phyloP scores from a whole-genome alignment of 1,284 basidiomycete genomes.

The Tetrapyrgos nigripes region DNA sequence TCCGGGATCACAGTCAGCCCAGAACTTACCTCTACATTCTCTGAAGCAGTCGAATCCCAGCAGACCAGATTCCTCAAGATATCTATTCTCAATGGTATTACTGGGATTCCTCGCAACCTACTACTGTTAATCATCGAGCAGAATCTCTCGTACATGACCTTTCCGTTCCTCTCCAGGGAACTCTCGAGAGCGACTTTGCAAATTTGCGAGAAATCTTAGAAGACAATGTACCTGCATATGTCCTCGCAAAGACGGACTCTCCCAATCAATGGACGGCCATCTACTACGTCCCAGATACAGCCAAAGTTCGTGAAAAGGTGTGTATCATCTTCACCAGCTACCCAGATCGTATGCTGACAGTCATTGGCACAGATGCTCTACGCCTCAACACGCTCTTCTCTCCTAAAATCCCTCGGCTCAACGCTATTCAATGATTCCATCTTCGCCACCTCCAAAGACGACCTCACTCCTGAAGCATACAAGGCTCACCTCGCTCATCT shows the following conservation, averaged over 20 bases:
- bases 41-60: constrained; percentile 56
- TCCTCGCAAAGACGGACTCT: constrained; percentile 69
- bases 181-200: constrained; percentile 65
- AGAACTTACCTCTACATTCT: constrained; percentile 60
- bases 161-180: constrained; percentile 51
- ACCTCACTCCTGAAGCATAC: constrained; percentile 73
- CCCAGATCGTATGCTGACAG: constrained; percentile 5
- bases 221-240: constrained; percentile 70
- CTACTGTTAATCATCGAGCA: constrained; percentile 27
- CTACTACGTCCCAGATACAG: constrained; percentile 78
- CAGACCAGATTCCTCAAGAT: constrained; percentile 75
- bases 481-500: constrained; percentile 76
- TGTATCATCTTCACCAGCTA: constrained; percentile 10
- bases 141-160: constrained; percentile 70
- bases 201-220: constrained; percentile 62
- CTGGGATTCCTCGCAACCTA: constrained; percentile 17
- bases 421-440: constrained; percentile 79
- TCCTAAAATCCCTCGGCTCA: constrained; percentile 81
- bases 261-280: constrained; percentile 74
- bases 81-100: constrained; percentile 71
- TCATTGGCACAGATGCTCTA: constrained; percentile 83
- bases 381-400: constrained; percentile 80
- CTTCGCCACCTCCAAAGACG: constrained; percentile 81
- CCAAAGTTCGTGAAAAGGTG: constrained; percentile 81
- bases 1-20: constrained; percentile 68